Evolutionary conservation across 352 stramenopile species (phyloP), one percentile per base, ranked within the genome.

Genomic region (Phytopythium kandeliae): DNA sequence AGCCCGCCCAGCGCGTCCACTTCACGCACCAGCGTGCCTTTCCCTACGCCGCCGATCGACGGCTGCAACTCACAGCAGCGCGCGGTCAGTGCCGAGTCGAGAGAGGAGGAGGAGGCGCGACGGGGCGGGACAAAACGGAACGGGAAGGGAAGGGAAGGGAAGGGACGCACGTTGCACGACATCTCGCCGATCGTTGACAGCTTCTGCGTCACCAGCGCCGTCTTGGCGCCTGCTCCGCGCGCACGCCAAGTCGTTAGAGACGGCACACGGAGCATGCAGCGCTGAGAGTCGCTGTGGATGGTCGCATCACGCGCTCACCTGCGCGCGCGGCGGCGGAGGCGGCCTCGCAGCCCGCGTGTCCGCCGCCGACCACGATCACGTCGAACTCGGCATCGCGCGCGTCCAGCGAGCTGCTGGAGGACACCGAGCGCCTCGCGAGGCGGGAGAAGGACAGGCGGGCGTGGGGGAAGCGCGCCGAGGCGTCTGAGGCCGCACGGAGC

Each of bases 1-100:
- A 99, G 72, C n/a, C 97, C 97, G 48, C 97, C 95, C 17, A 99
- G 67, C 16, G 97, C 97, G 71, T 99, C 96, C 47, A 99, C 95
- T 64, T 99, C 97, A 21, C 95, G 80, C 25, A 99, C 97, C 24
- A 99, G 74, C 60, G 98, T 98, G 26, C 96, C 96, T 76, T 99
- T 99, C 28, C 96, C 97, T 12, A 99, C 97, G 9, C 97, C 97
- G 33, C 97, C 97, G 51, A 99, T 98, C 28, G 84, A 97, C 24
- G 97, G 97, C 83, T 95, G 44, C 40, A 67, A 9, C n/a, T n/a
- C n/a, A n/a, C n/a, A n/a, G n/a, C n/a, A n/a, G n/a, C n/a, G n/a
- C n/a, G n/a, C n/a, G n/a, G n/a, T n/a, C n/a, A n/a, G n/a, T n/a
- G n/a, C n/a, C n/a, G n/a, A n/a, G n/a, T n/a, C n/a, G n/a, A n/a